Evolutionary conservation across 2,329 filamentous ascomycete species (phyloP), one percentile per base, ranked within the genome.

Genomic region (Aspergillus sp.): DNA sequence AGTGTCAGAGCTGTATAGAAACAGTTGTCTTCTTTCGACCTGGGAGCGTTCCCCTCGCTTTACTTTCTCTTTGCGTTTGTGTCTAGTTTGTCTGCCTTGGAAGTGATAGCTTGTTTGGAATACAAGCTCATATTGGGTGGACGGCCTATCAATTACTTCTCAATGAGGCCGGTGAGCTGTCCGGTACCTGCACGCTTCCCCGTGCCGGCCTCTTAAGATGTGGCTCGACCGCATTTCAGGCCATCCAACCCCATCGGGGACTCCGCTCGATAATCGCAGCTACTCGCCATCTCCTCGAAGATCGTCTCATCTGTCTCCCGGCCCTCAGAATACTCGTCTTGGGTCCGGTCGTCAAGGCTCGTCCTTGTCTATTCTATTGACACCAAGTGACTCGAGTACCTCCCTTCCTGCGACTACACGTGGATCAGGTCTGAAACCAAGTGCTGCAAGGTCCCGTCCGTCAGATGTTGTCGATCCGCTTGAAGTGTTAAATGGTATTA

Each of bases 191-290:
- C 45, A 49, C 46, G 46, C 37, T 39, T 42, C 41, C 30, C 44
- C 44, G 43, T 45, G 42, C 43, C 39, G 38, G 42, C 40, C 44
- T 37, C 37, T 36, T 39, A 67, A 44, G 39, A 95, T 95, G 88
- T 95, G 90, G 90, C 82, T 94, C 62, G 90, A 95, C 72, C 85
- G 90, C 65, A 82, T 95, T 53, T 84, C 86, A 52, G 82, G 78
- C 57, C 83, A 86, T 66, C 78, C 83, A 45, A 82, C 79, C 64
- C 72, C 81, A 68, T 74, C 79, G 44, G 76, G 79, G 50, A 81
- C 81, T 46, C 79, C 82, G 47, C 75, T 76, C 47, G 82, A 55
- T 39, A 64, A 78, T 63, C 82, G 88, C 62, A 74, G 84, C 39
- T 86, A 82, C 60, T 90, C 88, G 50, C 86, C 88, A 38, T 77